Conservation (phyloP, 805 yeast species). For the Candida dendrica region DNA sequence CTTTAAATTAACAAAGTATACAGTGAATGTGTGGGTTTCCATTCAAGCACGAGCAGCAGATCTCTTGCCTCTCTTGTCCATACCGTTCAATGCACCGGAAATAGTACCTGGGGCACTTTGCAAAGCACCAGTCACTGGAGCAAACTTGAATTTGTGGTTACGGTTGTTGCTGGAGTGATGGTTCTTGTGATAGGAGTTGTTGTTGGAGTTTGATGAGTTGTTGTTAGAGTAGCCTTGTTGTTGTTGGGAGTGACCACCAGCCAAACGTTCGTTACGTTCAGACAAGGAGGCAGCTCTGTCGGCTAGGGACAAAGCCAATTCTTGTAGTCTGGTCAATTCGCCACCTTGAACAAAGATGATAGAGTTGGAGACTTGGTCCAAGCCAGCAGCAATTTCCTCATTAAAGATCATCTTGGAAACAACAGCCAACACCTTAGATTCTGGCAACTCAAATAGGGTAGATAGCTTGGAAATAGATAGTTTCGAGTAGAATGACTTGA, state of each 20-base stretch:
- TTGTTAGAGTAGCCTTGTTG: constrained; percentile 19
- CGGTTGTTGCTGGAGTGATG: constrained; percentile 14
- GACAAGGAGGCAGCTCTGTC: constrained; percentile 72
- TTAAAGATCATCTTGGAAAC: constrained; percentile 69
- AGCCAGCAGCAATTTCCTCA: constrained; percentile 70
- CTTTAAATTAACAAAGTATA: background rate
- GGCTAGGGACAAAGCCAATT: constrained; percentile 75
- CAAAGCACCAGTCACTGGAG: constrained; percentile 27
- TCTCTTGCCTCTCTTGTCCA: constrained; percentile 25
- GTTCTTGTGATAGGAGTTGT: constrained; percentile 13
- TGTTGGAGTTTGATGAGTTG: constrained; percentile 8
- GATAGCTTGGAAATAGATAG: constrained; percentile 64
- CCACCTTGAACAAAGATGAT: constrained; percentile 69
- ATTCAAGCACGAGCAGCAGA: constrained; percentile 13
- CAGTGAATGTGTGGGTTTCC: background rate
- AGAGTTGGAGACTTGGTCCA: constrained; percentile 59
- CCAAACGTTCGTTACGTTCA: constrained; percentile 80
- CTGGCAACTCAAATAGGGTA: constrained; percentile 55
- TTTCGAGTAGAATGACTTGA: constrained; percentile 67
- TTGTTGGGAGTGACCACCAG: constrained; percentile 61
- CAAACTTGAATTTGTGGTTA: constrained; percentile 22
- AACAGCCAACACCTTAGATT: constrained; percentile 49
- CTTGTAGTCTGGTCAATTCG: constrained; percentile 80
- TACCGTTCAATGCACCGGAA: constrained; percentile 30
- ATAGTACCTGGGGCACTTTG: constrained; percentile 26